phyloP scores from a whole-genome alignment of 345 rosid species.

The Raphanus sativus region DNA sequence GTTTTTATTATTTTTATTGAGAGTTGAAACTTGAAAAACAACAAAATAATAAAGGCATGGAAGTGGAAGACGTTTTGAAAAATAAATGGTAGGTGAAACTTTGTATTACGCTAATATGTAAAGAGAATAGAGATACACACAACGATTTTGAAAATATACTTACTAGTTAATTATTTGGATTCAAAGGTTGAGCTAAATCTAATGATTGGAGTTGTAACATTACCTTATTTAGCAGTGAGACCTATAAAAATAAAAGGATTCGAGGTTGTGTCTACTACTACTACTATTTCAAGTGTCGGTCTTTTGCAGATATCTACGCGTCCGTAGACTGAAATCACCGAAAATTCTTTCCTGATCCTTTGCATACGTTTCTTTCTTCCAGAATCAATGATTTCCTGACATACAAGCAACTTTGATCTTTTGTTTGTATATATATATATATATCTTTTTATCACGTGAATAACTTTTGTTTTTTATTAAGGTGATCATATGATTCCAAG shows the following conservation, averaged over 20 bases:
- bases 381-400: background rate
- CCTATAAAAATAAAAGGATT: no score
- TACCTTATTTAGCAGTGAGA: background rate
- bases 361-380: background rate
- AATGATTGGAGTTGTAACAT: background rate
- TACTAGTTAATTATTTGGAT: background rate
- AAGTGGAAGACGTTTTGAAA: background rate
- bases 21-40: slow-evolving; percentile 23
- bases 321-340: no score
- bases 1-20: background rate
- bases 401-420: background rate
- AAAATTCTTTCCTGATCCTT: background rate
- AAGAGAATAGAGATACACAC: background rate
- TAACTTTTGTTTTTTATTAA: background rate
- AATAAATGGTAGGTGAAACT: slow-evolving; percentile 5
- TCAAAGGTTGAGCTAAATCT: background rate
- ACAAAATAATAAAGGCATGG: slow-evolving; percentile 12
- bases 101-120: background rate
- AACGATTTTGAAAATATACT: background rate
- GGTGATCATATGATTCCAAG: background rate
- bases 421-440: no score
- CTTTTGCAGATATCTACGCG: background rate
- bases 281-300: background rate
- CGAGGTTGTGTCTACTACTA: background rate
- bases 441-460: background rate